phyloP scores from a whole-genome alignment of 2,329 filamentous ascomycete species.

The Monosporascus sp. region DNA sequence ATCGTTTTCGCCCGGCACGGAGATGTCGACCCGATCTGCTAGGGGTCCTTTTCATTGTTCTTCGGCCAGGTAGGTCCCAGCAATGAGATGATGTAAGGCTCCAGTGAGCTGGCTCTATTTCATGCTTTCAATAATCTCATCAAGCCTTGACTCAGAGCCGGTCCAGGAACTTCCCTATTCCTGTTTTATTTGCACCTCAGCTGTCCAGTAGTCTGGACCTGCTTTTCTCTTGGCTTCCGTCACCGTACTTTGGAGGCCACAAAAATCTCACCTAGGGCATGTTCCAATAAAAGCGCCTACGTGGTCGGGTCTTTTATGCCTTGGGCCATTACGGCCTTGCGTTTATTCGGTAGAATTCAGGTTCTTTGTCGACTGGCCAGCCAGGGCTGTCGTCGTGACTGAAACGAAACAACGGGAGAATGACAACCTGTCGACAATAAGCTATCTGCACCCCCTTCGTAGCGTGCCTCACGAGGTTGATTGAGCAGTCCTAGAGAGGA shows the following conservation, averaged over 20 bases:
- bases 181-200: background rate
- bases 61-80: too few species aligned
- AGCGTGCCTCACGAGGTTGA: too few species aligned
- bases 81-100: background rate
- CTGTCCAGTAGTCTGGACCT: background rate
- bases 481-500: too few species aligned
- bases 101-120: background rate
- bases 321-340: background rate
- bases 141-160: background rate
- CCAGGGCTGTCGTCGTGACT: background rate
- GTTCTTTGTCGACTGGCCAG: too few species aligned
- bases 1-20: too few species aligned
- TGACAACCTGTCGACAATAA: too few species aligned
- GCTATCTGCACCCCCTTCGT: too few species aligned
- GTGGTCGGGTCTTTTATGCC: background rate
- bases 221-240: background rate
- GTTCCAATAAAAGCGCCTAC: background rate
- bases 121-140: too few species aligned
- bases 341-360: background rate
- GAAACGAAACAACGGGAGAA: too few species aligned
- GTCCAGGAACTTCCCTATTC: background rate
- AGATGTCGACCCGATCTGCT: too few species aligned
- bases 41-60: too few species aligned
- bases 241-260: background rate
- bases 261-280: background rate